A percentile compares a stretch with the other conserved stretches of the same genome.
Evolutionary conservation across 2,329 filamentous ascomycete genomes (phyloP).

Genomic region (Botrytis sinoallii): DNA sequence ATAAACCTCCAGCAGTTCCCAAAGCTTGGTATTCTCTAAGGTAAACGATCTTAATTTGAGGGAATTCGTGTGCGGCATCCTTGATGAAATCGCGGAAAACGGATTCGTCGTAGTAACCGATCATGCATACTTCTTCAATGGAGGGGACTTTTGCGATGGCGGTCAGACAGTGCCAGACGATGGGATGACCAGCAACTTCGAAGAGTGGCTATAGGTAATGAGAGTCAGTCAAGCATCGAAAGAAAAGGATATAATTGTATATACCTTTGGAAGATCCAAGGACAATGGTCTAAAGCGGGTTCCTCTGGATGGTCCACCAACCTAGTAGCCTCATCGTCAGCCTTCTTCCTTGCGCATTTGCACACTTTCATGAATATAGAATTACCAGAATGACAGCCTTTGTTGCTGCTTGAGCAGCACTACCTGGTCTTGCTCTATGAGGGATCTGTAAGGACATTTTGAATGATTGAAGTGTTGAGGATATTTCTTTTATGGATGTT

Average conservation of each 20-base stretch:
- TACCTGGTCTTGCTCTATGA: constrained; percentile 49
- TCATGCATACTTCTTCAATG: constrained; percentile 94
- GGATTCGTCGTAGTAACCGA: constrained; percentile 97
- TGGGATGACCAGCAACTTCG: constrained; percentile 95
- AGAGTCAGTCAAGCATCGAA: neutral
- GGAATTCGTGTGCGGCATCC: constrained; percentile 79
- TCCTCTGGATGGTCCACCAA: constrained; percentile 91
- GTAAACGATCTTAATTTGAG: constrained; percentile 87
- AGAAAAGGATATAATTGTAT: constrained; percentile 30
- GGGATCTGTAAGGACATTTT: constrained; percentile 45
- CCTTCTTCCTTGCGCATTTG: constrained; percentile 17
- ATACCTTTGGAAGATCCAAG: constrained; percentile 90
- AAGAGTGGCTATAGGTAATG: constrained; percentile 72
- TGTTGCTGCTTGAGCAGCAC: constrained; percentile 55
- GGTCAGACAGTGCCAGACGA: constrained; percentile 95
- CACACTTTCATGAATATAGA: constrained; percentile 25
- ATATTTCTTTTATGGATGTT: neutral
- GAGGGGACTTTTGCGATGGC: constrained; percentile 86
- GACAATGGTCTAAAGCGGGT: constrained; percentile 94
- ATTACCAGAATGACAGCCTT: constrained; percentile 93
- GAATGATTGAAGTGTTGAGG: constrained; percentile 1
- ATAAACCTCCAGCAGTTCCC: constrained; percentile 92
- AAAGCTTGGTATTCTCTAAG: constrained; percentile 95
- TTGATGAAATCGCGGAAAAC: constrained; percentile 99
- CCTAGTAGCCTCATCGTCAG: constrained; percentile 49